Evolutionary conservation across 2,329 filamentous ascomycete genomes (phyloP).

Genomic region (Golovinomyces cichoracearum): DNA sequence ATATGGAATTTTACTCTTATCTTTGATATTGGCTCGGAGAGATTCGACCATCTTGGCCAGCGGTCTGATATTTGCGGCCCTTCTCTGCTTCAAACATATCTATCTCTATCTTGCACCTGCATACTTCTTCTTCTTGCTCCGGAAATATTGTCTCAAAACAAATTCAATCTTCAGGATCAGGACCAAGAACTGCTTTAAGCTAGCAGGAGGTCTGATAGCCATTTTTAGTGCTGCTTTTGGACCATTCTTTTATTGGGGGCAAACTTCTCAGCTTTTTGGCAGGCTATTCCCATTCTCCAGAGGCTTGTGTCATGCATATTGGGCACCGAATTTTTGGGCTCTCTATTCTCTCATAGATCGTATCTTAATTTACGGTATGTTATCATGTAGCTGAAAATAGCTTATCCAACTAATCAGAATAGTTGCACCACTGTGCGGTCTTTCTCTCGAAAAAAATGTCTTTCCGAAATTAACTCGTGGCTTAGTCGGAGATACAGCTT

Average conservation of each 20-base stretch:
- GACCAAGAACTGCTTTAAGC: conserved; percentile 57
- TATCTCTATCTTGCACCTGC: conserved; percentile 90
- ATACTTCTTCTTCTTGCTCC: conserved; percentile 82
- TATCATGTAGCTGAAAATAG: neutral
- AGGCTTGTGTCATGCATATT: conserved; percentile 89
- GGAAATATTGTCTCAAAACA: conserved; percentile 62
- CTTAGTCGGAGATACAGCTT: conserved; percentile 75
- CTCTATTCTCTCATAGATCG: conserved; percentile 83
- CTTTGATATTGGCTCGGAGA: conserved; percentile 56
- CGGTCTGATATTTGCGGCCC: conserved; percentile 55
- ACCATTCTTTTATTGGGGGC: conserved; percentile 57
- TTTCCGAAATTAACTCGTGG: conserved; percentile 76
- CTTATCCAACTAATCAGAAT: conserved; percentile 15
- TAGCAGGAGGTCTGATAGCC: conserved; percentile 43
- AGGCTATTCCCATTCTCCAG: conserved; percentile 83
- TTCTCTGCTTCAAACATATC: conserved; percentile 93
- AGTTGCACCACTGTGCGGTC: conserved; percentile 61
- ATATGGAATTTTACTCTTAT: conserved; percentile 72
- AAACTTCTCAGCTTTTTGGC: conserved; percentile 59
- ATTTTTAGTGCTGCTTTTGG: conserved; percentile 68
- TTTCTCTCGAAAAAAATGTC: conserved; percentile 46
- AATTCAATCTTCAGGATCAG: conserved; percentile 51
- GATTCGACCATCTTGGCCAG: conserved; percentile 50
- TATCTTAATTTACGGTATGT: conserved; percentile 49
- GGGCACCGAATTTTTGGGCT: conserved; percentile 94